Evolutionary conservation across 805 yeast species (phyloP).

Genomic region (Starmerella scarabaei): DNA sequence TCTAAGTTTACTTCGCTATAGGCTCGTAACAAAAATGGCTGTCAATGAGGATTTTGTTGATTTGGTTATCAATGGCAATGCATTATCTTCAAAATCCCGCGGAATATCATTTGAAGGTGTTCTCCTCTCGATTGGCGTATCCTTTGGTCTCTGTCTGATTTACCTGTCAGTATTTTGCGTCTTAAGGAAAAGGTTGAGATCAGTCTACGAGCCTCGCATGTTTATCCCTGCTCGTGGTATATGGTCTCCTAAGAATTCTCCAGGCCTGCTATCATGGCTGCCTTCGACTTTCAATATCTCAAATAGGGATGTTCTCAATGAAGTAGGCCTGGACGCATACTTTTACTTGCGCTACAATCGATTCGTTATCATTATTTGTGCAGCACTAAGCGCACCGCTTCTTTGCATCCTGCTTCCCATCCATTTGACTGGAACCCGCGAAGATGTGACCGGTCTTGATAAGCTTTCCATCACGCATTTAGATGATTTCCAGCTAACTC

Average conservation of each 20-base stretch:
- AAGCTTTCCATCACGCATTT: constrained; percentile 59
- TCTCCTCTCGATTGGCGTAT: constrained; percentile 32
- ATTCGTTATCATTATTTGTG: constrained; percentile 39
- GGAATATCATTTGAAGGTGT: constrained; percentile 18
- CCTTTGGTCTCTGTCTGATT: constrained; percentile 35
- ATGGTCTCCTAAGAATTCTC: constrained; percentile 24
- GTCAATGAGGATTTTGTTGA: constrained; percentile 17
- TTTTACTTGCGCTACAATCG: constrained; percentile 52
- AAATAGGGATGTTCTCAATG: constrained; percentile 33
- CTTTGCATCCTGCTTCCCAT: constrained; percentile 53
- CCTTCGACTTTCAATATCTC: constrained; percentile 31
- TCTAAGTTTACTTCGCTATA: too few species aligned
- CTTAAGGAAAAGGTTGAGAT: constrained; percentile 27
- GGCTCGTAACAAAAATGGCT: too few species aligned
- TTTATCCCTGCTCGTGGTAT: constrained; percentile 32
- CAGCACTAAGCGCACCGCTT: constrained; percentile 40
- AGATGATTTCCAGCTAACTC: constrained; percentile 36
- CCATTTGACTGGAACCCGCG: constrained; percentile 35
- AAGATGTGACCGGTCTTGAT: constrained; percentile 35
- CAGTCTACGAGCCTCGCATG: constrained; percentile 45
- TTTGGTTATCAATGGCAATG: constrained; percentile 14
- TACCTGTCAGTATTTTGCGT: constrained; percentile 34
- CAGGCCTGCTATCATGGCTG: constrained; percentile 47
- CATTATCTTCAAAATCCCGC: constrained; percentile 7
- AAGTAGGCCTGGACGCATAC: constrained; percentile 60